Conservation (phyloP, 768 basidiomycete species). For the Austroboletus festivus region DNA sequence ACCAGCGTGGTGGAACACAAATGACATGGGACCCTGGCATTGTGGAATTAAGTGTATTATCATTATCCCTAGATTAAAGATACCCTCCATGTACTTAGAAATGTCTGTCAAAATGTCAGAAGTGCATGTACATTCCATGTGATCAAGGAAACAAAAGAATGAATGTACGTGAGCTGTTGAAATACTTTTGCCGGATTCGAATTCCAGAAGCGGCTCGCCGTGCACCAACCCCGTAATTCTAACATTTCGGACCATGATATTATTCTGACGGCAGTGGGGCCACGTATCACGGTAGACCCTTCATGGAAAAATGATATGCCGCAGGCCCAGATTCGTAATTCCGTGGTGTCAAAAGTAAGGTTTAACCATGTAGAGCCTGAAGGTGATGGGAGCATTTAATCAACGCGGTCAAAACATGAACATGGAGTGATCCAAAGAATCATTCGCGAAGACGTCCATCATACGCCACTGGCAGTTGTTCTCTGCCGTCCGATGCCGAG, state of each 20-base stretch:
- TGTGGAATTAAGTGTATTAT: conserved; percentile 15
- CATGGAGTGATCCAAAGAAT: conserved; percentile 10
- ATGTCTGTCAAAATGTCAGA: not conserved
- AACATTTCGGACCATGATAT: not conserved
- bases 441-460: conserved; percentile 3
- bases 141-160: not conserved
- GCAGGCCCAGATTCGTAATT: not conserved
- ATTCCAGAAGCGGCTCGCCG: too few species aligned
- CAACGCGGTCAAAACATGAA: not conserved
- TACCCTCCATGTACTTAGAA: conserved; percentile 14
- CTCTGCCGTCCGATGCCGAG: too few species aligned
- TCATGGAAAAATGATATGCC: conserved; percentile 4
- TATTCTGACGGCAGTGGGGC: not conserved
- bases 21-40: conserved; percentile 11
- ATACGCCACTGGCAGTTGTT: conserved; percentile 1
- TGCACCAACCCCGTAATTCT: too few species aligned
- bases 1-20: conserved; percentile 4
- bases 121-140: not conserved
- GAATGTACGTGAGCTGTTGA: conserved; percentile 17
- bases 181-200: not conserved
- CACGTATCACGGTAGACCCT: conserved; percentile 1
- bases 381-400: not conserved
- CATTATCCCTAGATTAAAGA: conserved; percentile 21
- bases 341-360: not conserved
- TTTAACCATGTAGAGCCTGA: conserved; percentile 5